Percentiles rank a stretch among this genome's conserved stretches.
phyloP scores from a whole-genome alignment of 1,139 yeast genomes.

The Tardiomyces digboiensis region DNA sequence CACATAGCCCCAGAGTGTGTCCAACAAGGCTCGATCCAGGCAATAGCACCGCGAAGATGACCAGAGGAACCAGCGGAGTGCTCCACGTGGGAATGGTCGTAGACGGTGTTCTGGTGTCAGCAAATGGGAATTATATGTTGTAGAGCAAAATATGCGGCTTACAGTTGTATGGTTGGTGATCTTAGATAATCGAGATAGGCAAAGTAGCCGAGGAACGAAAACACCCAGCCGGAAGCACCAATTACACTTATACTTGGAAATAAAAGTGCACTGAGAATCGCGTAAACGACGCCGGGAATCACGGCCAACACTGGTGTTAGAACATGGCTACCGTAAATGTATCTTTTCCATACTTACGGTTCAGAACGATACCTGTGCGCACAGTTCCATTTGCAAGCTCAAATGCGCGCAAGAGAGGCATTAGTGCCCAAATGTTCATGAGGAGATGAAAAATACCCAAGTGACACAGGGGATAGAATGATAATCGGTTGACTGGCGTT shows the following conservation, averaged over 20 bases:
- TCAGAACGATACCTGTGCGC: slow-evolving; percentile 74
- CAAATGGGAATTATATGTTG: not conserved
- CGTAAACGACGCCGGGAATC: slow-evolving; percentile 58
- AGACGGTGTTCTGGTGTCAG: not conserved
- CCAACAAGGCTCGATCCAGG: slow-evolving; percentile 68
- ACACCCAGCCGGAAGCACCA: slow-evolving; percentile 54
- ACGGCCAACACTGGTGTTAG: slow-evolving; percentile 44
- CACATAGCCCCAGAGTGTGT: slow-evolving; percentile 45
- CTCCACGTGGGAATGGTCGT: slow-evolving; percentile 5
- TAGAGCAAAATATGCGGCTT: slow-evolving; percentile 1
- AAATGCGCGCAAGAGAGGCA: slow-evolving; percentile 53
- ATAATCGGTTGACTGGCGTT: slow-evolving; percentile 42
- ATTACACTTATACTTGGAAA: slow-evolving; percentile 44
- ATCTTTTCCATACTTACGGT: slow-evolving; percentile 24
- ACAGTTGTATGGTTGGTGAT: slow-evolving; percentile 36
- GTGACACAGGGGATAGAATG: slow-evolving; percentile 73
- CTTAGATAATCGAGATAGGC: slow-evolving; percentile 49
- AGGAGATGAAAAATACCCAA: slow-evolving; percentile 50
- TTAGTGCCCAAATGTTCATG: slow-evolving; percentile 50
- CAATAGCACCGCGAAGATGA: slow-evolving; percentile 39
- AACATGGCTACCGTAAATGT: not conserved
- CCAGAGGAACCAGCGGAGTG: slow-evolving; percentile 27
- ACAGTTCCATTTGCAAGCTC: slow-evolving; percentile 80
- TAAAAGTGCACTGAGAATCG: slow-evolving; percentile 28
- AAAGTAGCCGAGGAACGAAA: slow-evolving; percentile 57